A percentile compares a stretch with the other conserved stretches of the same genome.
Evolutionary conservation across 306 rosid genomes (phyloP).

Genomic region (Dalbergia cultrata): DNA sequence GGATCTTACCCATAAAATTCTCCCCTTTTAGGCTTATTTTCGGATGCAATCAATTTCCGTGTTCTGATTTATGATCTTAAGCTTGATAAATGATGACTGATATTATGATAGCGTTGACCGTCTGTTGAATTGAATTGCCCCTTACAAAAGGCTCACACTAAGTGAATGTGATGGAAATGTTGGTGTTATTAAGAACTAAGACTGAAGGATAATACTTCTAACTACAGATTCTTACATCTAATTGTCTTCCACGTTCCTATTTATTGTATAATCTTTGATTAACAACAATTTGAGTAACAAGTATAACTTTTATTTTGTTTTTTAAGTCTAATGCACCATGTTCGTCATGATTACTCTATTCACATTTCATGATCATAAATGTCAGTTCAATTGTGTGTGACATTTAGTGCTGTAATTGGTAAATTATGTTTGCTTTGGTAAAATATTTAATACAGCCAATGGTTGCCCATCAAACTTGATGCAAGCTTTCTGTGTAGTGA

Average conservation of each 20-base stretch:
- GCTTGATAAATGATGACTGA: neutral
- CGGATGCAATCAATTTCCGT: conserved; percentile 25
- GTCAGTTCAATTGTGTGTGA: conserved; percentile 23
- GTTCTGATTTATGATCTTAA: conserved; percentile 34
- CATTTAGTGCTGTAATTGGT: conserved; percentile 36
- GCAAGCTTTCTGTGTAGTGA: conserved; percentile 34
- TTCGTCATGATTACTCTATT: conserved; percentile 24
- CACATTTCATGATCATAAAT: neutral
- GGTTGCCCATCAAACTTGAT: conserved; percentile 15
- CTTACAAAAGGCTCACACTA: neutral
- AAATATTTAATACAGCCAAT: conserved; percentile 31
- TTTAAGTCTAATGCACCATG: conserved; percentile 31
- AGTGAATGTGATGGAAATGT: conserved; percentile 16
- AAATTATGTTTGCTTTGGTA: conserved; percentile 33
- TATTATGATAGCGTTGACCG: neutral
- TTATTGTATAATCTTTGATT: conserved; percentile 7
- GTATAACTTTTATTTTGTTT: neutral
- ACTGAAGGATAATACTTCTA: neutral
- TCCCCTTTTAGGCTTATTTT: conserved; percentile 31
- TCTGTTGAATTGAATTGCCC: conserved; percentile 1
- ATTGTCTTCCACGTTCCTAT: conserved; percentile 10
- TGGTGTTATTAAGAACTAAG: conserved; percentile 18
- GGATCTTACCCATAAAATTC: neutral
- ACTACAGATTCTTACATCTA: conserved; percentile 3
- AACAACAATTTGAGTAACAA: conserved; percentile 23